These are phyloP conservation scores for Boletus vinaceobasis DNA, from an alignment of 768 basidiomycete species.

Conservation along the genomic window DNA sequence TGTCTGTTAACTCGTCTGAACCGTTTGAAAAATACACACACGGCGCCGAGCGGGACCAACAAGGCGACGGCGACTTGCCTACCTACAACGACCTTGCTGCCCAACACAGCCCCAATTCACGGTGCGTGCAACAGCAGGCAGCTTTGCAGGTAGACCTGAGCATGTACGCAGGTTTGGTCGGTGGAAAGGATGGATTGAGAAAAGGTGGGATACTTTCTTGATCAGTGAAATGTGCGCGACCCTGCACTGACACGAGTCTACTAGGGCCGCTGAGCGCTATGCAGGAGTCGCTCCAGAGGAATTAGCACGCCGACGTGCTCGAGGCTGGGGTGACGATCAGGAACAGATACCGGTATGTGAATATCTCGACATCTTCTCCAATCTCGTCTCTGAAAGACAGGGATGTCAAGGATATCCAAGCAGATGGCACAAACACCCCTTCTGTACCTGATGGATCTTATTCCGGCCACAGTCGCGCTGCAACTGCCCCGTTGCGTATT, in stretches of 20 bases:
- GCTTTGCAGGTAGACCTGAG: not conserved
- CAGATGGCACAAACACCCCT: conserved; percentile 2
- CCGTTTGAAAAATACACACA: conserved; percentile 27
- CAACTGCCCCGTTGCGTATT: conserved; percentile 37
- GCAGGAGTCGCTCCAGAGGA: conserved; percentile 60
- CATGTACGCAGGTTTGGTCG: conserved; percentile 64
- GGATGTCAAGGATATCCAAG: conserved; percentile 14
- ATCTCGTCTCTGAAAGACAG: conserved; percentile 4
- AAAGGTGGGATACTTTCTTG: conserved; percentile 47
- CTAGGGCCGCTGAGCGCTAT: conserved; percentile 83
- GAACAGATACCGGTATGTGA: conserved; percentile 15
- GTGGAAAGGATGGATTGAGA: conserved; percentile 88
- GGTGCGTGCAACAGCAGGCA: conserved; percentile 41
- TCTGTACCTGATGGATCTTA: conserved; percentile 2
- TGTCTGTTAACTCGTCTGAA: conserved; percentile 21
- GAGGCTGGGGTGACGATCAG: conserved; percentile 66
- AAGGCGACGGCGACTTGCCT: conserved; percentile 57
- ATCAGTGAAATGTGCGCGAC: not conserved
- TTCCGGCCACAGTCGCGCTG: conserved; percentile 9
- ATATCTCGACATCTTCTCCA: not conserved
- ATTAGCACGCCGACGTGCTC: conserved; percentile 49
- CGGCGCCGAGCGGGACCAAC: conserved; percentile 40
- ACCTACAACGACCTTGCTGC: conserved; percentile 78
- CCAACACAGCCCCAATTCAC: conserved; percentile 79
- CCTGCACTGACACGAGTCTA: conserved; percentile 26